Percentiles rank a stretch among this genome's conserved stretches.
Evolutionary conservation across 257 asterid genomes (phyloP).

Genomic region (Mentha longifolia): DNA sequence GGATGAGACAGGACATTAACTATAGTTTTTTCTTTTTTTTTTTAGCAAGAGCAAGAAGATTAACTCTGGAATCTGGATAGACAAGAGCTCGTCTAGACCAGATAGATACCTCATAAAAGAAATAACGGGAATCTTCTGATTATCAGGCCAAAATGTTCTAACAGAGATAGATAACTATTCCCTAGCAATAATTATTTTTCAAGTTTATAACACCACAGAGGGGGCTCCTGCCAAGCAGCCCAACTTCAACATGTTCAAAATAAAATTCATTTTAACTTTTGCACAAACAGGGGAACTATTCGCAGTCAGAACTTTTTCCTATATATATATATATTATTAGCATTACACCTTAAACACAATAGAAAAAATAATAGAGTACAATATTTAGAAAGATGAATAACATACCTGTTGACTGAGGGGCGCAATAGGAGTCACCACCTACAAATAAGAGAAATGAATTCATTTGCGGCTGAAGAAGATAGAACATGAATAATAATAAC

Average conservation of each 20-base stretch:
- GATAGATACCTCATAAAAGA: neutral
- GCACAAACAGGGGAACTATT: conserved; percentile 1
- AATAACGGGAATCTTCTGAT: neutral
- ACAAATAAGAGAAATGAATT: conserved; percentile 42
- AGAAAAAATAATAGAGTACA: conserved; percentile 7
- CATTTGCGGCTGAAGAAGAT: neutral
- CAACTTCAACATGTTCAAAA: conserved; percentile 8
- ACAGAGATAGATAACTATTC: neutral
- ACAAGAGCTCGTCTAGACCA: conserved; percentile 16
- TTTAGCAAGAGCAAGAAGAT: neutral
- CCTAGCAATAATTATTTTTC: neutral
- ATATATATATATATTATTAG: neutral
- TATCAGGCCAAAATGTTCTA: neutral
- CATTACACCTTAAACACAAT: conserved; percentile 1
- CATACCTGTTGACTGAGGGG: conserved; percentile 99
- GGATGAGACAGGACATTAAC: conserved; percentile 12
- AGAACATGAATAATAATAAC: neutral
- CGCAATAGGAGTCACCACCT: conserved; percentile 99
- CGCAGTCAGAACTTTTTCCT: conserved; percentile 1
- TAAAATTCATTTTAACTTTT: conserved; percentile 14
- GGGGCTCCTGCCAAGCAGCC: neutral
- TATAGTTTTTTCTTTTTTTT: neutral
- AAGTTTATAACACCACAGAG: conserved; percentile 8
- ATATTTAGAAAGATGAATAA: conserved; percentile 12
- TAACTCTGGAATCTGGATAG: conserved; percentile 8